Conservation (phyloP, 2,329 filamentous ascomycete species). For the Xylaria sp. region DNA sequence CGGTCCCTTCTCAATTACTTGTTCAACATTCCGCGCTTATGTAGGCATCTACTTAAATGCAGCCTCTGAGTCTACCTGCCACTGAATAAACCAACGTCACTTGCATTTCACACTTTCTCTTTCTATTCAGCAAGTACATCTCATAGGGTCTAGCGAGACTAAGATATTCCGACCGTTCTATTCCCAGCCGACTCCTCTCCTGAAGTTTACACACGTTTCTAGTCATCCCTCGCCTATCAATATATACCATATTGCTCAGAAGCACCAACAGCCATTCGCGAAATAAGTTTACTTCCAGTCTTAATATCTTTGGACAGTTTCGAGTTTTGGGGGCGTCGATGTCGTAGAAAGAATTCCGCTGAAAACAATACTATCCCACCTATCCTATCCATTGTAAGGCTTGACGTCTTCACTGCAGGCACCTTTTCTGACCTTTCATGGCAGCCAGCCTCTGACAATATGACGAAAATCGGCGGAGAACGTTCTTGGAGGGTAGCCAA, state of each 20-base stretch:
- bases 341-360: neutral
- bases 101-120: neutral
- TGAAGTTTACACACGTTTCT: neutral
- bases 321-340: neutral
- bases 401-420: neutral
- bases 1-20: slow-evolving; percentile 7
- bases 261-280: slow-evolving; percentile 2
- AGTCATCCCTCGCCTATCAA: slow-evolving; percentile 4
- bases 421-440: neutral
- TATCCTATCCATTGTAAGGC: neutral
- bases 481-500: neutral
- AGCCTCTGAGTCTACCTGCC: neutral
- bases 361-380: neutral
- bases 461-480: neutral
- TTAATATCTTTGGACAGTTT: neutral
- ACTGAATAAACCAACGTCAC: neutral
- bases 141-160: neutral
- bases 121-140: neutral
- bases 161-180: neutral
- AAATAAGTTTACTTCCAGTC: neutral
- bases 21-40: neutral
- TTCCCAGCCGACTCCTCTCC: neutral
- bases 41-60: too few species aligned
- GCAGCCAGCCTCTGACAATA: neutral
- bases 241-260: neutral